Conservation (phyloP, 169 alveolate species). For the Fabrea salina region DNA sequence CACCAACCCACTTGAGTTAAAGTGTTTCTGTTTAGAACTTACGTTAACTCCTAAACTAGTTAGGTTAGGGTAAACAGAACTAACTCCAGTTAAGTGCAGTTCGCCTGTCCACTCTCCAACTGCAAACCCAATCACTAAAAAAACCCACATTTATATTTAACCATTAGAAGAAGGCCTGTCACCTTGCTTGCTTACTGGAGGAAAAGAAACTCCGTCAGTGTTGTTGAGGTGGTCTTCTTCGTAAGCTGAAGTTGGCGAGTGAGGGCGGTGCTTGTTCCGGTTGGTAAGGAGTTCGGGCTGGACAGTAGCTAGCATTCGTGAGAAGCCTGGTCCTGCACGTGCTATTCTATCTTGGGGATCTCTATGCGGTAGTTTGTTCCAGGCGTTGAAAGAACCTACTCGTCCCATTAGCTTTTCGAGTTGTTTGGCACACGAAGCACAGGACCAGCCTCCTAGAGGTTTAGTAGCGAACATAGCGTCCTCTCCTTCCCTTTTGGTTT, state of each 20-base stretch:
- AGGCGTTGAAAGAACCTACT: conserved; percentile 48
- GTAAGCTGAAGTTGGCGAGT: too few species aligned
- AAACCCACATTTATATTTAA: not conserved
- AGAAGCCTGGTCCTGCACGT: conserved; percentile 78
- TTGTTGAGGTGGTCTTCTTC: not conserved
- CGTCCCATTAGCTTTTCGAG: conserved; percentile 52
- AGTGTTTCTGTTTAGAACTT: not conserved
- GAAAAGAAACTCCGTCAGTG: not conserved
- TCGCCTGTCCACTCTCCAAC: not conserved
- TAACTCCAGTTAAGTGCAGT: not conserved
- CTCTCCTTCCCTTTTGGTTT: conserved; percentile 37
- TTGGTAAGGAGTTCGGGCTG: conserved; percentile 32
- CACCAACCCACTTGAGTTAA: not conserved
- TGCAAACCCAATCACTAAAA: not conserved
- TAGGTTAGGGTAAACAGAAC: not conserved
- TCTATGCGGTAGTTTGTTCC: conserved; percentile 71
- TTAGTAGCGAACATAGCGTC: conserved; percentile 67
- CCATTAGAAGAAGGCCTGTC: not conserved
- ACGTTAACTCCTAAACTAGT: not conserved
- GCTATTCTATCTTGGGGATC: conserved; percentile 68
- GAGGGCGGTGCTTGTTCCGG: not conserved
- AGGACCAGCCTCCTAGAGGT: conserved; percentile 62
- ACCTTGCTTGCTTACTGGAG: not conserved
- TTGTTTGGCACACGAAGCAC: conserved; percentile 78
- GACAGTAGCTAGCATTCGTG: conserved; percentile 56